Conservation (phyloP, 2,329 filamentous ascomycete genomes). For the Huntiella savannae region DNA sequence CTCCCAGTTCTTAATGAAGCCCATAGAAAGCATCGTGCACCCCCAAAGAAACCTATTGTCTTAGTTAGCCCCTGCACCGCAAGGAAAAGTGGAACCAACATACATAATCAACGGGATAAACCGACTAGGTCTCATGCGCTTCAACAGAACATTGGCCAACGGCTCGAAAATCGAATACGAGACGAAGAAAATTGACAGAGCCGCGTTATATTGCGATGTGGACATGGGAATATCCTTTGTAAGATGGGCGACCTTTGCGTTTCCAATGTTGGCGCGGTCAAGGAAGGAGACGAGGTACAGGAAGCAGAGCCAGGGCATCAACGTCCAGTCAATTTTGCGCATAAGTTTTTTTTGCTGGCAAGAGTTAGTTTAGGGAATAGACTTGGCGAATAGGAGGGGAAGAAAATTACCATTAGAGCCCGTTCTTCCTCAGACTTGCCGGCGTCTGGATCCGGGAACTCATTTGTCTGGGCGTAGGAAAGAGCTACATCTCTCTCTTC, state of each 20-base stretch:
- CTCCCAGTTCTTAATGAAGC: slow-evolving; percentile 42
- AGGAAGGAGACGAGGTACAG: slow-evolving; percentile 60
- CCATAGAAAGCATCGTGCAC: slow-evolving; percentile 48
- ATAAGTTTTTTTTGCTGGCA: slow-evolving; percentile 40
- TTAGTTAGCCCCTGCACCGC: slow-evolving; percentile 13
- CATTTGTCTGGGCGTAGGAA: neutral
- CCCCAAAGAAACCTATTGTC: slow-evolving; percentile 42
- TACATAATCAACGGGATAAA: slow-evolving; percentile 73
- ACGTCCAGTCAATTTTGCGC: slow-evolving; percentile 38
- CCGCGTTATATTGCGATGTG: slow-evolving; percentile 48
- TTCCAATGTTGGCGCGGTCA: slow-evolving; percentile 59
- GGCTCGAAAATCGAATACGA: slow-evolving; percentile 67
- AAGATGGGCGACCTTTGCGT: slow-evolving; percentile 41
- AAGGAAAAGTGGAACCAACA: slow-evolving; percentile 15
- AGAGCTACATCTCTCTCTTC: slow-evolving; percentile 2
- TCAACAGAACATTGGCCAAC: slow-evolving; percentile 62
- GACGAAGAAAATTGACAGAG: slow-evolving; percentile 70
- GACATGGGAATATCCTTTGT: slow-evolving; percentile 40
- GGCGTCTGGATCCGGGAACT: slow-evolving; percentile 30
- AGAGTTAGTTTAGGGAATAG: neutral
- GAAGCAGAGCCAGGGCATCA: slow-evolving; percentile 49
- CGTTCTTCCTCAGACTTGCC: slow-evolving; percentile 44
- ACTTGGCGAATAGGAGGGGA: neutral
- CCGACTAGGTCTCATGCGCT: slow-evolving; percentile 52
- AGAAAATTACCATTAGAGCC: slow-evolving; percentile 33